Percentiles rank a stretch among this genome's conserved stretches.
These are phyloP conservation scores for Arthrobotrys sinensis DNA, from an alignment of 2,329 filamentous ascomycete species.

Conservation along the genomic window DNA sequence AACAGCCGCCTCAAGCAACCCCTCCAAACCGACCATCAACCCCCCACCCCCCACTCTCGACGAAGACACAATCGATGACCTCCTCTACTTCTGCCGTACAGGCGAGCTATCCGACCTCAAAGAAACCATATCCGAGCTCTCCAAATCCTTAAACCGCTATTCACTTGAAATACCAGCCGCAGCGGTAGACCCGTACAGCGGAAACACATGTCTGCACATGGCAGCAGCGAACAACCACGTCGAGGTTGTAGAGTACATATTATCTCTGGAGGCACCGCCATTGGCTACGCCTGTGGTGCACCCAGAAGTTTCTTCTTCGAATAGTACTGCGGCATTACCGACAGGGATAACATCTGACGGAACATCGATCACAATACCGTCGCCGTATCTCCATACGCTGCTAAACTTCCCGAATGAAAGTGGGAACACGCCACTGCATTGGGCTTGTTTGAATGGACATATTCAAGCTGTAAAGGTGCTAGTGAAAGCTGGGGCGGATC, in stretches of 20 bases:
- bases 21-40: constrained; percentile 42
- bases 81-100: constrained; percentile 86
- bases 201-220: constrained; percentile 88
- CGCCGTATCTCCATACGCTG: constrained; percentile 63
- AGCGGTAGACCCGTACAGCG: constrained; percentile 81
- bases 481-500: constrained; percentile 79
- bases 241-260: constrained; percentile 72
- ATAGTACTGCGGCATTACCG: background rate
- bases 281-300: constrained; percentile 29
- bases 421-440: constrained; percentile 93
- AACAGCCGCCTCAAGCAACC: constrained; percentile 13
- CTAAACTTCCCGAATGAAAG: constrained; percentile 78
- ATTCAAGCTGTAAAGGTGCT: constrained; percentile 83
- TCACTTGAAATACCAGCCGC: constrained; percentile 78
- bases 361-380: constrained; percentile 52
- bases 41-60: constrained; percentile 70
- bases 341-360: constrained; percentile 10
- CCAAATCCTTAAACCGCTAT: constrained; percentile 64
- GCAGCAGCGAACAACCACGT: constrained; percentile 88
- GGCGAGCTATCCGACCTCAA: constrained; percentile 82
- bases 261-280: constrained; percentile 37
- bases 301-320: constrained; percentile 26
- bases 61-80: constrained; percentile 89
- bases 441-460: constrained; percentile 92
- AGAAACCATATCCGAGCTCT: constrained; percentile 70